A percentile compares a stretch with the other conserved stretches of the same genome.
phyloP scores from a whole-genome alignment of 441 rosid genomes.

The Gossypium armourianum region DNA sequence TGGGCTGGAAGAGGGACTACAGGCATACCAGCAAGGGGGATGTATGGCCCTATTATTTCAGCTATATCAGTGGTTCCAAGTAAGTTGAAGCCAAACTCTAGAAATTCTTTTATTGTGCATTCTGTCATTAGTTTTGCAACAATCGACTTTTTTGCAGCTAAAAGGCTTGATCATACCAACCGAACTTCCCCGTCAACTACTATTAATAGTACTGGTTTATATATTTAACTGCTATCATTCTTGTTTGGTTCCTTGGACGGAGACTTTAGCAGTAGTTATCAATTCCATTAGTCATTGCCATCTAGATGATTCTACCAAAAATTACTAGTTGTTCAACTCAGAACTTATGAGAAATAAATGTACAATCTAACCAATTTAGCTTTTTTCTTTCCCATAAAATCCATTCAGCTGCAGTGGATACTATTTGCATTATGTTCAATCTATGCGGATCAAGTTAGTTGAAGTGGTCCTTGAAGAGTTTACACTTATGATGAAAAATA shows the following conservation, averaged over 20 bases:
- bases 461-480: background rate
- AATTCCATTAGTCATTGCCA: background rate
- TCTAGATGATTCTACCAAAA: background rate
- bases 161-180: background rate
- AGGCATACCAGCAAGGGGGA: constrained; percentile 70
- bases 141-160: background rate
- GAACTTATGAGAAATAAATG: background rate
- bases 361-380: background rate
- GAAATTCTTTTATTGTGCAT: background rate
- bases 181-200: background rate
- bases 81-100: constrained; percentile 29
- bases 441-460: background rate
- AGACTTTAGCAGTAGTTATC: background rate
- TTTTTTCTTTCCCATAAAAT: background rate
- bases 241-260: background rate
- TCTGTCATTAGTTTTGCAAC: background rate
- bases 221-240: background rate
- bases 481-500: background rate
- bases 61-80: constrained; percentile 74
- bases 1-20: constrained; percentile 93
- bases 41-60: constrained; percentile 75
- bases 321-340: background rate
- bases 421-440: background rate
- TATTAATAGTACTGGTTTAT: background rate
- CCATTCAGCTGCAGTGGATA: background rate